Evolutionary conservation across 2,329 filamentous ascomycete genomes (phyloP), one percentile per base, ranked within the genome.

Genomic region (Madurella mycetomatis): DNA sequence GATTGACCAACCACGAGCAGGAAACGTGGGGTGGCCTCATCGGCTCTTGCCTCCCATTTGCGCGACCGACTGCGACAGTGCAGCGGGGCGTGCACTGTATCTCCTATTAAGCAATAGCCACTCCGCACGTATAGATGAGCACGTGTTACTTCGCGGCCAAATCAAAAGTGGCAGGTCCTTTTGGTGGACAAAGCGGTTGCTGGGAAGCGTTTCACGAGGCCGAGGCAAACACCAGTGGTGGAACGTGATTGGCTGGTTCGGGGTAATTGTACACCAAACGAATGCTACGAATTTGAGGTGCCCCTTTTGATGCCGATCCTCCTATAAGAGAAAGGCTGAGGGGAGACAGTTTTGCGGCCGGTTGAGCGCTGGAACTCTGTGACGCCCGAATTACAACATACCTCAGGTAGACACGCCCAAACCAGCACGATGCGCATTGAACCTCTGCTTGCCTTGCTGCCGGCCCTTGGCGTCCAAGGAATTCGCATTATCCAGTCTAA

Each of bases 401-500:
- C n/a, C n/a, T n/a, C n/a, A n/a, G n/a, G 13, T 4, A 15, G 13
- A 37, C 34, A 37, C 34, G 34, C 4, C 34, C 34, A 37, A 37
- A 37, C 34, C 30, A 13, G 9, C 37, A 55, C 42, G 16, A 61
- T 61, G 59, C 59, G 54, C 25, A 1, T 31, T 37, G 18, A 51
- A 30, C 9, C 39, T 18, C 49, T 56, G 42, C 34, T 57, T 31
- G 49, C 48, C 17, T 25, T 56, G 12, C n/a, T 57, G 19, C 55
- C 60, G 25, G 57, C 53, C n/a, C 41, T 57, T 12, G 51, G 55
- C 44, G 56, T 47, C 37, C 58, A 67, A 15, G 57, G 53, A 51
- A 65, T 78, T 44, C 81, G 82, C 60, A 81, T 86, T 63, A 65
- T 89, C 51, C 81, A 85, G 53, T 79, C 79, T 60, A 89, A 89